phyloP scores from a whole-genome alignment of 495 filamentous ascomycete genomes.

The Penicillium fimorum region DNA sequence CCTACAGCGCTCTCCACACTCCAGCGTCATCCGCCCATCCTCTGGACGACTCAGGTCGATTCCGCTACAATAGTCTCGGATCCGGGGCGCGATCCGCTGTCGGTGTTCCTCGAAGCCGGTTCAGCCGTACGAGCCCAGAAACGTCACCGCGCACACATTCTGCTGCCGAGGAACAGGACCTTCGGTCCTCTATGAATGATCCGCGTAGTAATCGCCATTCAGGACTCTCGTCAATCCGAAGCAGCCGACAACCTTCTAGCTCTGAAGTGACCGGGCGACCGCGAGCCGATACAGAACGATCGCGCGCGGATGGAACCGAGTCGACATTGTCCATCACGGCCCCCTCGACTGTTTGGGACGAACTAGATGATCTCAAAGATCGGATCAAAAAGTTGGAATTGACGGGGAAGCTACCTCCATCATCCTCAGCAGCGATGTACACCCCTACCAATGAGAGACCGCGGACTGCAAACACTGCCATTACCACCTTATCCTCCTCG shows the following conservation, averaged over 20 bases:
- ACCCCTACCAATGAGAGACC: conserved; percentile 76
- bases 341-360: conserved; percentile 95
- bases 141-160: conserved; percentile 45
- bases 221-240: conserved; percentile 50
- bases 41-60: conserved; percentile 45
- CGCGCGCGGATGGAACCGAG: conserved; percentile 63
- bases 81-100: conserved; percentile 47
- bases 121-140: conserved; percentile 42
- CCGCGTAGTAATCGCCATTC: conserved; percentile 53
- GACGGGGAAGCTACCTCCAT: conserved; percentile 80
- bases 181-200: conserved; percentile 47
- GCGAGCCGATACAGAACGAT: conserved; percentile 48
- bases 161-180: conserved; percentile 43
- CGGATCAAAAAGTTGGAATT: conserved; percentile 89
- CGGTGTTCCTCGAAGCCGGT: conserved; percentile 39
- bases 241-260: conserved; percentile 50
- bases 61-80: conserved; percentile 38
- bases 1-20: conserved; percentile 38
- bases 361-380: conserved; percentile 92
- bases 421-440: conserved; percentile 74
- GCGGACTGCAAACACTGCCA: conserved; percentile 87
- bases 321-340: conserved; percentile 84
- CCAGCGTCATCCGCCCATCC: conserved; percentile 51
- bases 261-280: conserved; percentile 45
- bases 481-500: conserved; percentile 86